These are phyloP conservation scores for Neopestalotiopsis sp. DNA, from an alignment of 2,329 filamentous ascomycete species.

Conservation along the genomic window DNA sequence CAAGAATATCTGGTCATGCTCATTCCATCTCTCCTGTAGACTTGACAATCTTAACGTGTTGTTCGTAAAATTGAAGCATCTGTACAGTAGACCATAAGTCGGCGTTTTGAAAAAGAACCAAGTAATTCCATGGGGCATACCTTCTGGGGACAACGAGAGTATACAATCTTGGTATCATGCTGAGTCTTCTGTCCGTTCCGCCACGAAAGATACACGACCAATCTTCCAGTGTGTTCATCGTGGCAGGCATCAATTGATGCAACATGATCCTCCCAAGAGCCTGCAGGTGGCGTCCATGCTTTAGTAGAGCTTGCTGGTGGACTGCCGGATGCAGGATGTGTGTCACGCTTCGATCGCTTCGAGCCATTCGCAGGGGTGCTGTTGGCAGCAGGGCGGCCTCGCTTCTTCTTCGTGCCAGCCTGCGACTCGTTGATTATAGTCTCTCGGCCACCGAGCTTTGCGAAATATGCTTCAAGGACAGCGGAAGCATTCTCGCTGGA, in stretches of 20 bases:
- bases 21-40: slow-evolving; percentile 23
- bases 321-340: slow-evolving; percentile 54
- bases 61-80: slow-evolving; percentile 67
- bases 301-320: slow-evolving; percentile 50
- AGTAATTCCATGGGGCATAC: slow-evolving; percentile 44
- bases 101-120: slow-evolving; percentile 4
- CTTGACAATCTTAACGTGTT: slow-evolving; percentile 60
- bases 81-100: slow-evolving; percentile 30
- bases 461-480: slow-evolving; percentile 69
- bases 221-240: slow-evolving; percentile 62
- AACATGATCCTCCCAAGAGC: slow-evolving; percentile 80
- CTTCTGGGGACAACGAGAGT: slow-evolving; percentile 80
- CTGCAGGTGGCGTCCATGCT: slow-evolving; percentile 71
- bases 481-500: slow-evolving; percentile 61
- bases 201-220: slow-evolving; percentile 77
- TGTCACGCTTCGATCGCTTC: slow-evolving; percentile 54
- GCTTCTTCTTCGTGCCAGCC: slow-evolving; percentile 63
- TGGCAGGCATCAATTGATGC: slow-evolving; percentile 74
- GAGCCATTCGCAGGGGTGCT: slow-evolving; percentile 41
- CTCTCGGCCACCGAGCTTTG: slow-evolving; percentile 67
- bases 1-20: background rate
- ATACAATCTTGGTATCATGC: slow-evolving; percentile 71
- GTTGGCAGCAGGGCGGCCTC: slow-evolving; percentile 52
- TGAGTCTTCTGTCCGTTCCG: slow-evolving; percentile 76
- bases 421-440: slow-evolving; percentile 57